A percentile compares a stretch with the other conserved stretches of the same genome.
These are phyloP conservation scores for Inonotus obliquus DNA, from an alignment of 1,284 basidiomycete species.

Conservation along the genomic window DNA sequence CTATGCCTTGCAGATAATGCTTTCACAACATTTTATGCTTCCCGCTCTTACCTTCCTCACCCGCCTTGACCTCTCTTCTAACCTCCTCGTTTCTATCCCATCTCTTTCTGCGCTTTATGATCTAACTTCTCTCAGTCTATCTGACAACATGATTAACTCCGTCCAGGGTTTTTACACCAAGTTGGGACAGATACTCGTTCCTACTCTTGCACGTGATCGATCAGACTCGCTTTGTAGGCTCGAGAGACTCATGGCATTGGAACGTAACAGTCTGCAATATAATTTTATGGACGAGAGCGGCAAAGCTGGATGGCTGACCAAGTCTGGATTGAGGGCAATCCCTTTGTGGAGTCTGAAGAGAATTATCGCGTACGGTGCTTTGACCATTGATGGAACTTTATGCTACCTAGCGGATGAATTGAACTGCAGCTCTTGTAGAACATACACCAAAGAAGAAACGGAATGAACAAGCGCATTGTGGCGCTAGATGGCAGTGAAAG, in stretches of 20 bases:
- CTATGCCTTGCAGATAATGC: no score
- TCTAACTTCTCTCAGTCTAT: conserved; percentile 83
- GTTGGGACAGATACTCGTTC: no score
- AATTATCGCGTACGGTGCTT: conserved; percentile 77
- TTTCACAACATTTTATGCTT: no score
- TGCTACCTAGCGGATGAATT: conserved; percentile 73
- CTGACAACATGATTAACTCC: conserved; percentile 95
- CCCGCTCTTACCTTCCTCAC: no score
- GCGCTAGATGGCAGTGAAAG: conserved; percentile 32
- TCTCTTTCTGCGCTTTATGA: conserved; percentile 69
- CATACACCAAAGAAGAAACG: conserved; percentile 43
- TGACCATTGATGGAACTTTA: conserved; percentile 73
- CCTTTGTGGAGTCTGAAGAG: conserved; percentile 67
- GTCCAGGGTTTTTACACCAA: conserved; percentile 83
- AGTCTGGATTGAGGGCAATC: conserved; percentile 80
- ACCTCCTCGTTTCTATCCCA: conserved; percentile 82
- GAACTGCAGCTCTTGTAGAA: conserved; percentile 40
- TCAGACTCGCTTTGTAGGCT: conserved; percentile 92
- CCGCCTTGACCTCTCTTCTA: no score
- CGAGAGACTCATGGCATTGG: conserved; percentile 79
- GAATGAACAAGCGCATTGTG: conserved; percentile 60
- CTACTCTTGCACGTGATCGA: conserved; percentile 83
- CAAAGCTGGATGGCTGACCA: conserved; percentile 84
- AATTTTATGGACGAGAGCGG: conserved; percentile 81
- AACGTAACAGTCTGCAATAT: conserved; percentile 80